Conservation (phyloP, 1,284 basidiomycete species). For the Cutaneotrichosporon arboriforme region DNA sequence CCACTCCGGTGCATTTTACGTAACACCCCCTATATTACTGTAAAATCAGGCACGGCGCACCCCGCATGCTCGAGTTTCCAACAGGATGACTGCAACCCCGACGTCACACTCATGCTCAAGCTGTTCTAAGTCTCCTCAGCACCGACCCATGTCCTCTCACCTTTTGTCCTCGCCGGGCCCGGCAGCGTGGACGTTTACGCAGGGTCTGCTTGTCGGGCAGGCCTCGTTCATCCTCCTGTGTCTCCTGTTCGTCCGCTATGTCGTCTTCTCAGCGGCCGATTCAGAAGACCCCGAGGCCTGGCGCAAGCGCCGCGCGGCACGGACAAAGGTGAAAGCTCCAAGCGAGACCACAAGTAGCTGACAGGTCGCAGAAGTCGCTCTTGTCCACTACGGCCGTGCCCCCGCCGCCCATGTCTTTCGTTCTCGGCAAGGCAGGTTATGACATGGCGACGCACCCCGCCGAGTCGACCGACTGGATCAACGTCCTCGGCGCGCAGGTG, state of each 20-base stretch:
- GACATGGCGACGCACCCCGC: constrained; percentile 53
- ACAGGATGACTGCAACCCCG: no score
- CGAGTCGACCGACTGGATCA: constrained; percentile 56
- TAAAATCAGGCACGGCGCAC: no score
- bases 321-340: constrained; percentile 31
- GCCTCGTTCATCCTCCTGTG: constrained; percentile 49
- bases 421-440: constrained; percentile 52
- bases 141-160: constrained; percentile 3
- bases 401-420: constrained; percentile 38
- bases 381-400: constrained; percentile 42
- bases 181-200: constrained; percentile 51
- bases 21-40: no score
- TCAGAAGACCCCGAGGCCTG: constrained; percentile 39
- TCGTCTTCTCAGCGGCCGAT: constrained; percentile 51
- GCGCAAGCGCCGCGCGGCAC: constrained; percentile 31
- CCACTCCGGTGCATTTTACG: no score
- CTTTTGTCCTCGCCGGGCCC: neutral
- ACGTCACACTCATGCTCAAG: no score
- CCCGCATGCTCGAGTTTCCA: no score
- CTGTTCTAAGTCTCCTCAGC: neutral
- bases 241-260: constrained; percentile 52
- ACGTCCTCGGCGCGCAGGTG: constrained; percentile 55
- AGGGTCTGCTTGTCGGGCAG: constrained; percentile 54
- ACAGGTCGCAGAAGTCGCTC: constrained; percentile 29
- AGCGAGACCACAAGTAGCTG: neutral